phyloP scores from a whole-genome alignment of 1,284 basidiomycete genomes.

The Puccinia polysora region DNA sequence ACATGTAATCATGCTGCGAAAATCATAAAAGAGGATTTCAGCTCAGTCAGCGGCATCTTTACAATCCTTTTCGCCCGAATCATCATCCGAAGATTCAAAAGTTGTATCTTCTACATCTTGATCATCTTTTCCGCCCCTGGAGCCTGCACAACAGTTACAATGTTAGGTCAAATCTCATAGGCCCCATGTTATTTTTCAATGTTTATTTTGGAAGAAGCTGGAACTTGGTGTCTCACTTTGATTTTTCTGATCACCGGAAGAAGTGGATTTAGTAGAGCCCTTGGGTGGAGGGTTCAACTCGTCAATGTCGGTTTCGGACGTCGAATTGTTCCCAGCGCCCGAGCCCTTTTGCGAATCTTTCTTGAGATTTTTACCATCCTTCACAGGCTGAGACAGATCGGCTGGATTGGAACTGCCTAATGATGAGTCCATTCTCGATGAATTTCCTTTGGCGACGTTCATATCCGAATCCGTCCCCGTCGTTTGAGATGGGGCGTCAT shows the following conservation, averaged over 20 bases:
- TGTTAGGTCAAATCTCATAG: too few species aligned
- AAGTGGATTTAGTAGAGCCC: neutral
- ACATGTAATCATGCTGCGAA: too few species aligned
- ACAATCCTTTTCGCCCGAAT: constrained; percentile 1
- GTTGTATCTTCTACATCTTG: constrained; percentile 16
- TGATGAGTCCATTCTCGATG: constrained; percentile 3
- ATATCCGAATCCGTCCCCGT: constrained; percentile 6
- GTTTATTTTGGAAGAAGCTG: neutral
- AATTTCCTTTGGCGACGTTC: constrained; percentile 17
- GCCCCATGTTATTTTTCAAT: too few species aligned
- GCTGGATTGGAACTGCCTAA: constrained; percentile 5
- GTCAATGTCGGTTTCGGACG: constrained; percentile 8
- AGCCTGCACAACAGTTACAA: too few species aligned
- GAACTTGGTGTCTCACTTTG: constrained; percentile 4
- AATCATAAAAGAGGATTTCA: too few species aligned
- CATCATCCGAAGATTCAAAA: constrained; percentile 22
- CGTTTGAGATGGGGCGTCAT: neutral
- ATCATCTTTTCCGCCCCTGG: constrained; percentile 5
- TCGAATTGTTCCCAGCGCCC: neutral
- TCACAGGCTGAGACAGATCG: constrained; percentile 15
- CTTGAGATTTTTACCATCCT: constrained; percentile 5
- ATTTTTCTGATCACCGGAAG: neutral
- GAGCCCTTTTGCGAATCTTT: constrained; percentile 11
- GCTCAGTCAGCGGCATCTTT: constrained; percentile 16
- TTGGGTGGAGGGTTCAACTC: constrained; percentile 5